Evolutionary conservation across 306 rosid genomes (phyloP), one percentile per base, ranked within the genome.

Genomic region (Carpinus fangiana): DNA sequence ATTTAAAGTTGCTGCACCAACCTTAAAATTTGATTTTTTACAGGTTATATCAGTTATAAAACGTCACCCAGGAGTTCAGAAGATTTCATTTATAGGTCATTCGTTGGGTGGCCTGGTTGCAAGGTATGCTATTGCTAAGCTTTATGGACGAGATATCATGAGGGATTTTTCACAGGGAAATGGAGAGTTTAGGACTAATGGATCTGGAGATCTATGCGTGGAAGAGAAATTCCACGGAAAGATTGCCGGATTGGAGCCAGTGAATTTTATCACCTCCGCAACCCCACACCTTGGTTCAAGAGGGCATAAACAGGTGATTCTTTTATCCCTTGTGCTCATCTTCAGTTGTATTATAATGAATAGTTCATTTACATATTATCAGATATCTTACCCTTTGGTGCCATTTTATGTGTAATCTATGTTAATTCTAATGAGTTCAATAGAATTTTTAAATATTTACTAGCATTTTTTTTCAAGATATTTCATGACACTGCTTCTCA

Each of bases 281-380:
- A 90, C 98, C 4, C 98, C 98, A 26, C 97, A 94, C 82, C 95
- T 94, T 12, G 98, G 98, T 81, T 81, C 97, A 68, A 82, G 97
- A 83, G 97, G 95, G 48, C 97, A 94, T 82, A 90, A 84, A 45
- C 97, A 94, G 90, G 98, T 90, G 53, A 74, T 62, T 73, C 45
- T 45, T 74, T 52, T 53, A 43, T 73, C 61, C 78, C 46, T 47
- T 41, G 6, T 47, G 31, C 21, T 59, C 12, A 21, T 68, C 64
- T 68, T 74, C 45, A 73, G 70, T 73, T 74, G 51, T 60, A 56
- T 59, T 59, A 34, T 50, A 5, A 20, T 61, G 71, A 38, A 13
- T n/a, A 23, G 57, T 52, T 26, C 54, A 26, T 12, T 77, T 71
- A 7, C 46, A 77, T 64, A 2, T 57, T 21, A 23, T 64, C 23